phyloP scores from a whole-genome alignment of 192 early-diverging fungal genomes.

The Powellomyces hirtus region DNA sequence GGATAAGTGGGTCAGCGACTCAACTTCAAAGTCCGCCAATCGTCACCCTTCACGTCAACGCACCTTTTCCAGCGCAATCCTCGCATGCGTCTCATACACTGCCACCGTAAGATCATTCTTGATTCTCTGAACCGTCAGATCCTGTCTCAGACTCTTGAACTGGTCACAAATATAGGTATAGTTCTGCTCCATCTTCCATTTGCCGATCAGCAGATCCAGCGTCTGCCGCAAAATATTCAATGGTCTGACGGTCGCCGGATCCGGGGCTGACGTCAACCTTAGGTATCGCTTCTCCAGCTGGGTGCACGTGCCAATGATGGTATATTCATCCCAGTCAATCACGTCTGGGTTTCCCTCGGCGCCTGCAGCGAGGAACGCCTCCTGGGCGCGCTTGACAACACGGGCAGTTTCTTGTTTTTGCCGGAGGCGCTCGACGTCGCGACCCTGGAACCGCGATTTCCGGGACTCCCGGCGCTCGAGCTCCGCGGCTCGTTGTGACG shows the following conservation, averaged over 20 bases:
- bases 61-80: slow-evolving; percentile 93
- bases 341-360: slow-evolving; percentile 58
- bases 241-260: slow-evolving; percentile 93
- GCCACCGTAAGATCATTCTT: slow-evolving; percentile 89
- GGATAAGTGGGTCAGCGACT: neutral
- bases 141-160: slow-evolving; percentile 94
- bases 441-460: slow-evolving; percentile 30
- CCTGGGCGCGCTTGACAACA: slow-evolving; percentile 5
- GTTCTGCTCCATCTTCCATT: slow-evolving; percentile 82
- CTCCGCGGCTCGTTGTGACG: slow-evolving; percentile 32
- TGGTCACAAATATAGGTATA: slow-evolving; percentile 98
- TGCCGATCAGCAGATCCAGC: slow-evolving; percentile 69
- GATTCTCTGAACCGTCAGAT: slow-evolving; percentile 94
- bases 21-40: too few relatives aligned
- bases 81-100: slow-evolving; percentile 93
- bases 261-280: slow-evolving; percentile 89
- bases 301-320: slow-evolving; percentile 85
- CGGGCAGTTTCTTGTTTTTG: neutral
- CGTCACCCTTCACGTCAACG: neutral
- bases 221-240: slow-evolving; percentile 72
- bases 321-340: slow-evolving; percentile 74
- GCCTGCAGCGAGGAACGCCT: slow-evolving; percentile 15
- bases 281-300: slow-evolving; percentile 90
- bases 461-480: slow-evolving; percentile 29
- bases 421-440: slow-evolving; percentile 5